Percentiles rank a stretch among this genome's conserved stretches.
Evolutionary conservation across 2,329 filamentous ascomycete genomes (phyloP).

Genomic region (Gaeumannomyces tritici): DNA sequence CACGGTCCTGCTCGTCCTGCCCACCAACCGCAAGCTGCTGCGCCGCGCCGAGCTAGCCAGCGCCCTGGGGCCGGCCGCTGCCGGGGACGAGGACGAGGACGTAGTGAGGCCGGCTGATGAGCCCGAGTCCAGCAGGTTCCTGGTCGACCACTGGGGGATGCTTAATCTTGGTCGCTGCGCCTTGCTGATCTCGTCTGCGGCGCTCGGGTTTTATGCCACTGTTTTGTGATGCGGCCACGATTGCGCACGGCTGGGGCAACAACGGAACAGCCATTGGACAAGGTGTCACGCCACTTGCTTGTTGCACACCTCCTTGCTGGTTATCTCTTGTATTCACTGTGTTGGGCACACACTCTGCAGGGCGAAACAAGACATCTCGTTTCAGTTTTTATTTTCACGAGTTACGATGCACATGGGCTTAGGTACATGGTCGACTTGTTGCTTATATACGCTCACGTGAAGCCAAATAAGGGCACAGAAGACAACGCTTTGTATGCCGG

Average conservation of each 20-base stretch:
- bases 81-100: conserved; percentile 11
- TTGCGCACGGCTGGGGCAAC: background rate
- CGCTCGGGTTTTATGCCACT: conserved; percentile 19
- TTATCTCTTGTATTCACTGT: too few relatives aligned
- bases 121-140: conserved; percentile 25
- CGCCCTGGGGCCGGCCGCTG: conserved; percentile 8
- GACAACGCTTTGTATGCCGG: too few relatives aligned
- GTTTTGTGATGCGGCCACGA: conserved; percentile 8
- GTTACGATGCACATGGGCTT: too few relatives aligned
- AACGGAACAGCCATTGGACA: background rate
- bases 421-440: too few relatives aligned
- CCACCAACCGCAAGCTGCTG: conserved; percentile 37
- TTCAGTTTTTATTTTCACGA: too few relatives aligned
- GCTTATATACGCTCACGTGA: too few relatives aligned
- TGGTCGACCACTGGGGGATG: conserved; percentile 46
- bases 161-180: conserved; percentile 32
- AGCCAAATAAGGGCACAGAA: too few relatives aligned
- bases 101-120: conserved; percentile 24
- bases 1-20: conserved; percentile 33
- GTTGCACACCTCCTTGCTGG: too few relatives aligned
- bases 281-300: too few relatives aligned
- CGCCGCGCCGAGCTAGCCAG: conserved; percentile 29
- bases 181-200: conserved; percentile 12
- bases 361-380: too few relatives aligned
- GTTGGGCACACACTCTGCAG: too few relatives aligned